These are phyloP conservation scores for Cercospora sojina DNA, from an alignment of 2,329 filamentous ascomycete genomes.

Conservation along the genomic window DNA sequence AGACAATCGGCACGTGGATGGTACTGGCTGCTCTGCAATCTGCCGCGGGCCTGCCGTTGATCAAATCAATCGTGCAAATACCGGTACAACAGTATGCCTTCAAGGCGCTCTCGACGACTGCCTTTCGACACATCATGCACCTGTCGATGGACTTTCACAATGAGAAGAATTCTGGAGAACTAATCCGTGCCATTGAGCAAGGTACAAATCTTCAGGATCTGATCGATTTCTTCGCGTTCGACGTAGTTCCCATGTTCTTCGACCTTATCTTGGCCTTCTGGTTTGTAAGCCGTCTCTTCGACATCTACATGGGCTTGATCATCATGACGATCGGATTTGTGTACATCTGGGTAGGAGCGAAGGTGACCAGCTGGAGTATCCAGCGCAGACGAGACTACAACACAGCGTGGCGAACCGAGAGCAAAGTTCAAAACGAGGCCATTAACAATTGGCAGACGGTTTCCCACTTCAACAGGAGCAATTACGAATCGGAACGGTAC, in stretches of 20 bases:
- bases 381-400: constrained; percentile 34
- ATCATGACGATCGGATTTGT: constrained; percentile 48
- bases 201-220: constrained; percentile 60
- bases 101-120: constrained; percentile 57
- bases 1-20: constrained; percentile 54
- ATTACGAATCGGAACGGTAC: constrained; percentile 56
- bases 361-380: constrained; percentile 44
- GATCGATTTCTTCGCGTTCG: constrained; percentile 60
- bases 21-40: constrained; percentile 52
- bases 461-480: constrained; percentile 57
- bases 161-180: constrained; percentile 62
- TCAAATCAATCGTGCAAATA: constrained; percentile 54
- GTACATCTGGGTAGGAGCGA: constrained; percentile 54
- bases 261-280: constrained; percentile 62
- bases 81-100: constrained; percentile 60
- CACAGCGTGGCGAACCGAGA: constrained; percentile 47
- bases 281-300: constrained; percentile 63
- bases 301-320: constrained; percentile 58
- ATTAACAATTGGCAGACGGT: constrained; percentile 62
- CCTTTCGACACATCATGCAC: constrained; percentile 67
- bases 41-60: constrained; percentile 51
- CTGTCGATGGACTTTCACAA: constrained; percentile 70
- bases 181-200: constrained; percentile 65
- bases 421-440: constrained; percentile 57
- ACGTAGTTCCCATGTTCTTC: constrained; percentile 60